Base-by-base conservation (phyloP, 768 basidiomycete species). In the Termitomyces sp. region DNA sequence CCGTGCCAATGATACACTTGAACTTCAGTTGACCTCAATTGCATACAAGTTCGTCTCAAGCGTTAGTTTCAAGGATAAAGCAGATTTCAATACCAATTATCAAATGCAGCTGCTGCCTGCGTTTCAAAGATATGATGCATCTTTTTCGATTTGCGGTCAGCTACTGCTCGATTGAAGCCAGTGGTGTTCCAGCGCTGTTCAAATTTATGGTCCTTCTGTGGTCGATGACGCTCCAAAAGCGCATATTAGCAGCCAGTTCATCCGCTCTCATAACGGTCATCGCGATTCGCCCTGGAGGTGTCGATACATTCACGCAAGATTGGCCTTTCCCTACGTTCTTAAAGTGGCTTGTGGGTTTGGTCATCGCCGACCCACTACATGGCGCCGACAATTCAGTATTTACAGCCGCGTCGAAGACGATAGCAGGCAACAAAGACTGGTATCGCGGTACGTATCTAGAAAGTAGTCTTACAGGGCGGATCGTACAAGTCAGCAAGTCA, bases 151-250 rank as follows among this genome's bases (percentile, higher is more conserved):
- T 10, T 14, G 10, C 16, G 30, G 13, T 30, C 16, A 32, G 2
- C 12, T 34, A 34, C 4, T 27, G n/a, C 32, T 5, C 14, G 18
- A 44, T 27, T 30, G 20, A 22, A n/a, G n/a, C n/a, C n/a, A n/a
- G n/a, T 8, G 30, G 9, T 20, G 27, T 7, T 33, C 7, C n/a
- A 86, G 86, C 65, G 0, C 66, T 76, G 36, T 72, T 81, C 47
- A 87, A 87, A 65, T 68, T 85, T n/a, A 76, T 79, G 18, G 75
- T 74, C 49, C 68, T 81, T 32, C 72, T 86, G 18, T 84, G 76
- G 58, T 78, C 76, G 1, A 77, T 73, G 30, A 74, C 80, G 60
- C 69, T 87, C 18, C 83, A 87, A 56, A 72, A 71, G 34, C 77
- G 66, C 22, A 68, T 87, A 30, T 73, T 78, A 44, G 65, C 63